Conservation (phyloP, 768 basidiomycete genomes). For the Rhizopogon rudus region DNA sequence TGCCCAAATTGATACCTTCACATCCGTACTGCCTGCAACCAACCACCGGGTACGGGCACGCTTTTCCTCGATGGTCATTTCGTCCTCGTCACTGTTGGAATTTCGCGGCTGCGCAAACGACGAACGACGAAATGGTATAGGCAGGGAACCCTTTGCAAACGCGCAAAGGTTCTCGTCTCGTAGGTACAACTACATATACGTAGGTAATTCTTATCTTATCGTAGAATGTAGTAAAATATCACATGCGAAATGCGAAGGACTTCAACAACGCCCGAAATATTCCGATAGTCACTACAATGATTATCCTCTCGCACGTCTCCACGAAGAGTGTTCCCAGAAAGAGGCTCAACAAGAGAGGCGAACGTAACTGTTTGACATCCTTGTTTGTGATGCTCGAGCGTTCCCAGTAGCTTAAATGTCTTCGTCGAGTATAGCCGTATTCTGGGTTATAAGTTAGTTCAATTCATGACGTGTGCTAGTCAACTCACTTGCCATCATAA, state of each 20-base stretch:
- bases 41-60: conserved; percentile 55
- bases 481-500: conserved; percentile 86
- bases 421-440: conserved; percentile 80
- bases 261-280: too few species aligned
- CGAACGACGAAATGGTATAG: too few species aligned
- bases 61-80: conserved; percentile 40
- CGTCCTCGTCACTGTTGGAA: too few species aligned
- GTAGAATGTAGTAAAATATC: too few species aligned
- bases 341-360: conserved; percentile 29
- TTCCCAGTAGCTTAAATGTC: conserved; percentile 78
- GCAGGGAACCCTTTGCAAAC: too few species aligned
- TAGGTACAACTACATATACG: too few species aligned
- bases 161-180: too few species aligned
- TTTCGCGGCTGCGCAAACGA: too few species aligned
- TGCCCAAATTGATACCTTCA: conserved; percentile 68
- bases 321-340: not conserved
- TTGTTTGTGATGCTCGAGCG: conserved; percentile 76
- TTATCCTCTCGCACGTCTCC: conserved; percentile 29
- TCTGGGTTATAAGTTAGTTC: conserved; percentile 32
- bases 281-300: too few species aligned
- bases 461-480: not conserved
- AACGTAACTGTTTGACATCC: conserved; percentile 75
- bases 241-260: too few species aligned
- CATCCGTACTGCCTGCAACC: conserved; percentile 60
- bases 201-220: too few species aligned